Percentiles rank a stretch among this genome's conserved stretches.
phyloP scores from a whole-genome alignment of 257 asterid genomes.

The Hygrophila difformis region DNA sequence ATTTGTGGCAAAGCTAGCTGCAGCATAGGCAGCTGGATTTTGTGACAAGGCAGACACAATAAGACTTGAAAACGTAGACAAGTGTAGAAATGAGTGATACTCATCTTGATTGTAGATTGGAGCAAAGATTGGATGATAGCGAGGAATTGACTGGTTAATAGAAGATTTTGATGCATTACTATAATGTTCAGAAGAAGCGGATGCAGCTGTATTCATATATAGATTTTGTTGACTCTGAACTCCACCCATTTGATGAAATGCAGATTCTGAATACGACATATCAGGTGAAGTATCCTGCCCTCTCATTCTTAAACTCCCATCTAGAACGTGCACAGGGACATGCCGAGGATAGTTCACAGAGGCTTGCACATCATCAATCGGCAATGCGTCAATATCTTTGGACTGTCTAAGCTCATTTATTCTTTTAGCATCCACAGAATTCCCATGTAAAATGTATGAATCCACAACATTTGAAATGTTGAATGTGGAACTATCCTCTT shows the following conservation, averaged over 20 bases:
- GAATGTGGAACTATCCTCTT: conserved; percentile 28
- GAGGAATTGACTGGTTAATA: conserved; percentile 45
- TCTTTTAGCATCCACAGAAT: conserved; percentile 21
- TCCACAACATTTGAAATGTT: conserved; percentile 26
- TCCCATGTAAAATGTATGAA: conserved; percentile 29
- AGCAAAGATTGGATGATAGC: conserved; percentile 53
- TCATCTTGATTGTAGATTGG: conserved; percentile 58
- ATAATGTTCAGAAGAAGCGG: conserved; percentile 41
- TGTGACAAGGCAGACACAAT: conserved; percentile 67
- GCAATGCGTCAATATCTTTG: conserved; percentile 24
- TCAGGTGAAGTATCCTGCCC: conserved; percentile 29
- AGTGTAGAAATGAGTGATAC: conserved; percentile 50
- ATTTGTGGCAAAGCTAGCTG: conserved; percentile 79
- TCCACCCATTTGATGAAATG: conserved; percentile 35
- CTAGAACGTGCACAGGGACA: conserved; percentile 84
- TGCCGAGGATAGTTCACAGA: conserved; percentile 59
- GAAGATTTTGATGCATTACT: conserved; percentile 43
- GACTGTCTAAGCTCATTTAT: conserved; percentile 31
- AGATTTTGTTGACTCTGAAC: conserved; percentile 32
- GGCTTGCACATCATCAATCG: conserved; percentile 33
- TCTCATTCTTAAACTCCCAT: conserved; percentile 42
- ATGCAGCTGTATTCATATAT: conserved; percentile 37
- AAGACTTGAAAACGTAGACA: conserved; percentile 71
- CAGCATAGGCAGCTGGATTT: conserved; percentile 91
- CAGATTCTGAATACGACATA: conserved; percentile 27